phyloP scores from a whole-genome alignment of 306 rosid genomes.

The Erythrophleum fordii region DNA sequence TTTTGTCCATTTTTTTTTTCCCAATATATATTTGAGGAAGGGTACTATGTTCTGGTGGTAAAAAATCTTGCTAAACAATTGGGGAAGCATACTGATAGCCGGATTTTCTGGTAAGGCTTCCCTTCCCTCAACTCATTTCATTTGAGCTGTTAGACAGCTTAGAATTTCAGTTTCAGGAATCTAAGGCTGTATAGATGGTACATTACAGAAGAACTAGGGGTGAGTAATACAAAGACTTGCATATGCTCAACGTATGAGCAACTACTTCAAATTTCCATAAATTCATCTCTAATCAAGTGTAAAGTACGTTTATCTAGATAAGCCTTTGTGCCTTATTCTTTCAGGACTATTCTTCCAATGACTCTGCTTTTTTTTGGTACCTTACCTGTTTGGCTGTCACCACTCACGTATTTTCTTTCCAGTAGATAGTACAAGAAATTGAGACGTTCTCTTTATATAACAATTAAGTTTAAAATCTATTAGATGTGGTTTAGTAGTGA shows the following conservation, averaged over 20 bases:
- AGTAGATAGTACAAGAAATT: no score
- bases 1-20: no score
- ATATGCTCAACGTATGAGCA: not conserved
- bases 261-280: not conserved
- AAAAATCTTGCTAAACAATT: not conserved
- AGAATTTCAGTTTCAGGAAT: not conserved
- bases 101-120: conserved; percentile 7
- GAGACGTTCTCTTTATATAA: no score
- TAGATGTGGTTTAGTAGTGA: no score
- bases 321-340: not conserved
- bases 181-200: not conserved
- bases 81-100: not conserved
- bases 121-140: not conserved
- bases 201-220: not conserved
- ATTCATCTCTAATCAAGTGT: not conserved
- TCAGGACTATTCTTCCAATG: no score
- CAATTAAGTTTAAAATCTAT: no score
- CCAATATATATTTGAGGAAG: no score
- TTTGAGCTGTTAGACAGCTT: not conserved
- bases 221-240: not conserved
- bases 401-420: no score
- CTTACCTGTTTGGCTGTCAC: no score
- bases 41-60: not conserved
- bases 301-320: not conserved
- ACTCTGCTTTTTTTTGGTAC: no score